Evolutionary conservation across 306 rosid species (phyloP).

Genomic region (Gastrolobium bilobum): DNA sequence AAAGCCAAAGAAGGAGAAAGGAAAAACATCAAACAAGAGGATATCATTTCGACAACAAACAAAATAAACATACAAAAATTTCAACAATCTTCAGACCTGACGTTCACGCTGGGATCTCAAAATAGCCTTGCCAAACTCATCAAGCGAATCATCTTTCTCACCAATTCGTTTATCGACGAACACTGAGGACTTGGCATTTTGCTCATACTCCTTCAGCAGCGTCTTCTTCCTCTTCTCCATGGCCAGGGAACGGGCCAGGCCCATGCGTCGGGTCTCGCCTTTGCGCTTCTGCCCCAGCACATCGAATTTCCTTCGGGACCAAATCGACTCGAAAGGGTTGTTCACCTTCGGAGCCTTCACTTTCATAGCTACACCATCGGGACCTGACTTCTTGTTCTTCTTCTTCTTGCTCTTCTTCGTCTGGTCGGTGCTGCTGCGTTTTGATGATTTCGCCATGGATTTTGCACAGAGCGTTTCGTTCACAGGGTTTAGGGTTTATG

Average conservation of each 20-base stretch:
- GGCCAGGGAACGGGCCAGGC: constrained; percentile 78
- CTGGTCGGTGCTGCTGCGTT: constrained; percentile 25
- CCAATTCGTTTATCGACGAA: constrained; percentile 89
- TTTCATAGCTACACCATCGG: constrained; percentile 76
- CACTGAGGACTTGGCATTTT: constrained; percentile 67
- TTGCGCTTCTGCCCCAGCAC: constrained; percentile 85
- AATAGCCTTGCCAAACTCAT: constrained; percentile 86
- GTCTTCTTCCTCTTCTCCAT: constrained; percentile 89
- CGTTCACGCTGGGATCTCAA: constrained; percentile 86
- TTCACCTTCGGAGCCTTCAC: constrained; percentile 55
- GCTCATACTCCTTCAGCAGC: constrained; percentile 80
- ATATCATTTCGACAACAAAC: constrained; percentile 15
- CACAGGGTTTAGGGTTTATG: too few relatives aligned
- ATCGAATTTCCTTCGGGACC: constrained; percentile 85
- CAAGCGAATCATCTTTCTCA: constrained; percentile 70
- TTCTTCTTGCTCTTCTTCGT: constrained; percentile 47
- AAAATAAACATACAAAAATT: not conserved
- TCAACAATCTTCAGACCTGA: constrained; percentile 53
- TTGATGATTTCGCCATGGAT: constrained; percentile 55
- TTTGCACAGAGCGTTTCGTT: too few relatives aligned
- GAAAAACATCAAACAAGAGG: not conserved
- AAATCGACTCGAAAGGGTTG: constrained; percentile 83
- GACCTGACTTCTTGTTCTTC: constrained; percentile 65
- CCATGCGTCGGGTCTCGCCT: constrained; percentile 83
- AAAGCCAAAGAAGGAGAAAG: constrained; percentile 3